A percentile compares a stretch with the other conserved stretches of the same genome.
Conservation (phyloP, 2,329 filamentous ascomycete genomes). For the Monilinia fructigena region DNA sequence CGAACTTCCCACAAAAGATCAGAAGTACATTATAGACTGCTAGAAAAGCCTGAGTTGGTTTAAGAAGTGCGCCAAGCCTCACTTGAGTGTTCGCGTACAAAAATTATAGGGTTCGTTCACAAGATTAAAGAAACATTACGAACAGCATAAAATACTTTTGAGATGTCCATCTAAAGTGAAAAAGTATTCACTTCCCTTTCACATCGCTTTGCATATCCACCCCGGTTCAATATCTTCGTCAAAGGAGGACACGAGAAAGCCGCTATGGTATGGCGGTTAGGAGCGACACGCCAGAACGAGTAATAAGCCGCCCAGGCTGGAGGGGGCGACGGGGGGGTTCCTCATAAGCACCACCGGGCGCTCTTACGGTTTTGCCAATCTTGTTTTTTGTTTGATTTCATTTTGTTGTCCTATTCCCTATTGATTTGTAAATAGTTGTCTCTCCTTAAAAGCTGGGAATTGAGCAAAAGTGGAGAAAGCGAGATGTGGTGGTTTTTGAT, state of each 20-base stretch:
- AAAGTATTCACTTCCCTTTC: not conserved
- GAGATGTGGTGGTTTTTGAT: not conserved
- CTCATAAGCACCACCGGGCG: no score
- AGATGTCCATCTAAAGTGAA: not conserved
- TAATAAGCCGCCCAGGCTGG: not conserved
- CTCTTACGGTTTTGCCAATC: not conserved
- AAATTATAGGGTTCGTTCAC: no score
- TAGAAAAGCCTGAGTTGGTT: no score
- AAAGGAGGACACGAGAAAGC: not conserved
- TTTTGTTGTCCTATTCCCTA: no score
- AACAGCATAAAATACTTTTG: not conserved
- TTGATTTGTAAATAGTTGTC: no score
- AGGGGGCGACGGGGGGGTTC: no score
- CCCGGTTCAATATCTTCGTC: not conserved
- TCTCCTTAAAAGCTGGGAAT: no score
- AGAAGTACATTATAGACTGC: no score
- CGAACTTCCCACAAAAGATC: no score
- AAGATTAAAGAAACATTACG: not conserved
- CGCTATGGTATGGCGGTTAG: not conserved
- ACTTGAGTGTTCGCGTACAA: no score
- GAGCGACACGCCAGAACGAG: not conserved
- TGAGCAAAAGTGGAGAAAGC: no score
- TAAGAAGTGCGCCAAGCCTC: no score
- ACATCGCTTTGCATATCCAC: not conserved
- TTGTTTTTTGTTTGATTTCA: not conserved